Conservation (phyloP, 495 filamentous ascomycete genomes). For the Aspergillus coremiiformis region DNA sequence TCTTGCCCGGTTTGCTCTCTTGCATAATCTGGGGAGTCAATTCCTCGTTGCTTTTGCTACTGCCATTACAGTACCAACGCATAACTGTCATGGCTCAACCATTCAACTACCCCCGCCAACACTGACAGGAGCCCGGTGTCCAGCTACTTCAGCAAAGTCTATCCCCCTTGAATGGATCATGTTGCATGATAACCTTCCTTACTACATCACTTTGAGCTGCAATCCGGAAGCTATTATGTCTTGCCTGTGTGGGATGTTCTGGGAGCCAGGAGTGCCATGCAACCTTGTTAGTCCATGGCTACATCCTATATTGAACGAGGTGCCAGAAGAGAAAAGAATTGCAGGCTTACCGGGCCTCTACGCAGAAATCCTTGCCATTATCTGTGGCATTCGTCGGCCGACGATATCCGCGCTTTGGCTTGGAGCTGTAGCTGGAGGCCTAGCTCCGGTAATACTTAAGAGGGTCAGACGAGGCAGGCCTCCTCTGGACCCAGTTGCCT, state of each 20-base stretch:
- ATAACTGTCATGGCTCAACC: constrained; percentile 6
- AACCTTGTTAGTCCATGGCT: constrained; percentile 16
- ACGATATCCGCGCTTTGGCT: constrained; percentile 11
- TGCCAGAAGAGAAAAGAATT: neutral
- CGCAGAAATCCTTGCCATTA: constrained; percentile 11
- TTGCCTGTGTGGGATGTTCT: constrained; percentile 13
- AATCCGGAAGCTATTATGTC: constrained; percentile 12
- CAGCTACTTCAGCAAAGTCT: neutral
- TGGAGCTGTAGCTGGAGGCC: constrained; percentile 6
- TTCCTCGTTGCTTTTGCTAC: constrained; percentile 8
- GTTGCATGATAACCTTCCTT: constrained; percentile 9
- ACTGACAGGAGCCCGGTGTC: neutral
- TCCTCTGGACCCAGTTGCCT: constrained; percentile 10
- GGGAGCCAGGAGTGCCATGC: constrained; percentile 12
- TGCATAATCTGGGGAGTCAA: constrained; percentile 9
- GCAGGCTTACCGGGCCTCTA: neutral
- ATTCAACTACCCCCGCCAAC: constrained; percentile 5
- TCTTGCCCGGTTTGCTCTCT: constrained; percentile 6
- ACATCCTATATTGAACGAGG: constrained; percentile 13
- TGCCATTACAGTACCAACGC: constrained; percentile 10
- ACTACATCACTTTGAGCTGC: constrained; percentile 16
- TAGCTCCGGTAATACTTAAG: constrained; percentile 9
- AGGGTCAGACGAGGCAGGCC: constrained; percentile 4
- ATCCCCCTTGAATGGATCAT: neutral
- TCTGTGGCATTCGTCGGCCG: constrained; percentile 9